Percentiles rank a stretch among this genome's conserved stretches.
phyloP scores from a whole-genome alignment of 208 protist genomes.

The Trypanosoma boissoni region DNA sequence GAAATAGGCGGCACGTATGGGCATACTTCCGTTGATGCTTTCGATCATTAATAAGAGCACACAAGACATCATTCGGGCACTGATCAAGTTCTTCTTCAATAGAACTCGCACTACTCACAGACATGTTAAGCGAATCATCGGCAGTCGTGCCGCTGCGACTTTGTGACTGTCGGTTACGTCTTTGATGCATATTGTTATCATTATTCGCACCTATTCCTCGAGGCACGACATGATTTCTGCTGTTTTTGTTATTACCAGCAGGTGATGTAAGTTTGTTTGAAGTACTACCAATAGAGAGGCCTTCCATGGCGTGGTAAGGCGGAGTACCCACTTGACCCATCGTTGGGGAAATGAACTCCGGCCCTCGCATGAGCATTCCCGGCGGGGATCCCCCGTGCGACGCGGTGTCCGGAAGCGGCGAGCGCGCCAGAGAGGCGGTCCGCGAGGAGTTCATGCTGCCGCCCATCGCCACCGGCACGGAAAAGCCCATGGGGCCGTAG shows the following conservation, averaged over 20 bases:
- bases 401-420: constrained; percentile 5
- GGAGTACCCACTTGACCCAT: background rate
- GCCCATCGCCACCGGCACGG: constrained; percentile 25
- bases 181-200: background rate
- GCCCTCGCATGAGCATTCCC: background rate
- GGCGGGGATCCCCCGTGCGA: constrained; percentile 13
- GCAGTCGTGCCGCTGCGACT: constrained; percentile 17
- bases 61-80: constrained; percentile 72
- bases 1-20: constrained; percentile 85
- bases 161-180: background rate
- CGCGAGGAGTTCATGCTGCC: background rate
- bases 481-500: constrained; percentile 41
- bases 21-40: constrained; percentile 80
- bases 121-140: constrained; percentile 43
- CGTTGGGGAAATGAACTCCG: constrained; percentile 9
- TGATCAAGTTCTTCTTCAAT: constrained; percentile 60
- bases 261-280: background rate
- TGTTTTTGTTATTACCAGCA: background rate
- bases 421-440: background rate
- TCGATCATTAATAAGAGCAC: constrained; percentile 73
- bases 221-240: background rate
- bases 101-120: constrained; percentile 64
- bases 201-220: background rate
- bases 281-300: background rate
- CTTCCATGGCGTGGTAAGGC: background rate